Evolutionary conservation across 805 yeast genomes (phyloP), one percentile per base, ranked within the genome.

Genomic region (Metschnikowia dekortorum): DNA sequence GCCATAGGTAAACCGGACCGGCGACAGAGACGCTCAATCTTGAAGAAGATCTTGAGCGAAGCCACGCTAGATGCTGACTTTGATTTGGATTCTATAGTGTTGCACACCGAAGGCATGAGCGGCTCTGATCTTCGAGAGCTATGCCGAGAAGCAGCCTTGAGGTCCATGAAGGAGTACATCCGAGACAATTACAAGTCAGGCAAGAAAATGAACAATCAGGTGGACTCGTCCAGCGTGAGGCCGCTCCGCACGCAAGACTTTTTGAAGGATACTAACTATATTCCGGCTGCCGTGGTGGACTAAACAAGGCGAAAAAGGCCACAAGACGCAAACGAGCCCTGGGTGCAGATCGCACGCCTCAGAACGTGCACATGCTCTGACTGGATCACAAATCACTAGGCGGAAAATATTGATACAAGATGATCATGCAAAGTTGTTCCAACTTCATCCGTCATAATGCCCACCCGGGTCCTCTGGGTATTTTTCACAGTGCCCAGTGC

Each of bases 121-220:
- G 99, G 99, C 2, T 87, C 96, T 2, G 99, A 92, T 61, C 75
- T 94, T 63, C 85, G 87, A 61, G 99, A 94, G 63, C 70, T 88
- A 44, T 89, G 97, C 63, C 80, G 99, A 49, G 95, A 89, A 61
- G 99, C 99, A 0, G 97, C 96, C 1, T 80, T 91, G 74, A 79
- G 78, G 57, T 87, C 97, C 0, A 90, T 92, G 62, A 78, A 96
- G 58, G 97, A 94, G 66, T 89, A 81, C 64, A 88, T 92, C 51
- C 73, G 81, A 49, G 68, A 69, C 48, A 86, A 87, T 63, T 76
- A 77, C 63, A 67, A 67, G 55, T 72, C 76, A 56, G 59, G 62
- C 14, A 54, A 54, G 49, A 53, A 52, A 31, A 36, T 46, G 29
- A 29, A 14, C 41, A 48, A 53, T 16, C 70, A 68, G 18, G 66